A percentile compares a stretch with the other conserved stretches of the same genome.
Conservation (phyloP, 2,329 filamentous ascomycete genomes). For the Phyllosticta paracitricarpa region DNA sequence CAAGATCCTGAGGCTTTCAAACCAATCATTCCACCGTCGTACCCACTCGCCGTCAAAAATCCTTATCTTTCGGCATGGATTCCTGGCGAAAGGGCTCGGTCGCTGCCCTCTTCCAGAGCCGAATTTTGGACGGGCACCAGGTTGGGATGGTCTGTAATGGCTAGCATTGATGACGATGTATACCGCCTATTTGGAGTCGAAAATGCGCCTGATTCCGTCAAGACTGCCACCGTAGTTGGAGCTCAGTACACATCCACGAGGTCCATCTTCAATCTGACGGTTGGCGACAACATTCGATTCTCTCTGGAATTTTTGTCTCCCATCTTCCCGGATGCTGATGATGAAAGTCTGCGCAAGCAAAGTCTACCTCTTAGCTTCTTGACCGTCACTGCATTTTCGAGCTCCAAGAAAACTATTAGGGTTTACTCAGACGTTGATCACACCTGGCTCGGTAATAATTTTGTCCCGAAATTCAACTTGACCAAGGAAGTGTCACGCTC, state of each 20-base stretch:
- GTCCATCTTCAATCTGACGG: conserved; percentile 27
- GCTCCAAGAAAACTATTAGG: conserved; percentile 21
- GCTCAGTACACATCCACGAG: conserved; percentile 34
- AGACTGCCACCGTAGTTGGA: conserved; percentile 25
- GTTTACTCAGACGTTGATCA: conserved; percentile 36
- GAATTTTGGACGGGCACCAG: conserved; percentile 35
- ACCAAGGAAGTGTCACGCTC: conserved; percentile 16
- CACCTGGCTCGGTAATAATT: conserved; percentile 30
- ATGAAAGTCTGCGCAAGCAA: conserved; percentile 31
- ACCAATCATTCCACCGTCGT: conserved; percentile 31
- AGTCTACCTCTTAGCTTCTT: conserved; percentile 37
- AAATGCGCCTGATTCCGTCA: conserved; percentile 15
- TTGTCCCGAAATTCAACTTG: conserved; percentile 11
- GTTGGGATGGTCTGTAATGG: conserved; percentile 34
- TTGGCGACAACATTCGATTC: conserved; percentile 27
- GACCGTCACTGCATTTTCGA: conserved; percentile 25
- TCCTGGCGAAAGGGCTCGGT: conserved; percentile 27
- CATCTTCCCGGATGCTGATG: conserved; percentile 23
- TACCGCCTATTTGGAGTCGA: conserved; percentile 34
- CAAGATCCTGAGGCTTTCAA: conserved; percentile 11
- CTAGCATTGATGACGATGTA: conserved; percentile 26
- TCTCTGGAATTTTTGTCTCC: conserved; percentile 37
- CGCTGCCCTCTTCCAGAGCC: conserved; percentile 27
- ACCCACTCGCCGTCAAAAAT: conserved; percentile 34
- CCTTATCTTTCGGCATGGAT: conserved; percentile 36